These are phyloP conservation scores for Dittrichia graveolens DNA, from an alignment of 129 eudicot genomes.

Conservation along the genomic window DNA sequence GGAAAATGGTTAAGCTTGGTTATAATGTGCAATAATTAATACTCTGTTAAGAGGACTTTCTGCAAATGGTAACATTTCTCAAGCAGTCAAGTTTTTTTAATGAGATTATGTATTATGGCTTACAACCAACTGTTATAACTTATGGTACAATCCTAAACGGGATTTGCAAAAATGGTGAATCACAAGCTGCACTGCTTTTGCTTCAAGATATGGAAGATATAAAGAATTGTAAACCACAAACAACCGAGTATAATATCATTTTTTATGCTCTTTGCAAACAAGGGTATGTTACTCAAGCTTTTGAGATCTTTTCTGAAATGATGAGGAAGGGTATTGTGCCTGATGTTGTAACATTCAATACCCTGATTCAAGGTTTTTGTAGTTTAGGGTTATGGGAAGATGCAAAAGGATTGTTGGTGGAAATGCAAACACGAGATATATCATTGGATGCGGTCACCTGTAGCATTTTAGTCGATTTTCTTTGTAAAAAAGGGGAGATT, in stretches of 20 bases:
- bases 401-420: background rate
- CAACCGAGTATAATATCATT: conserved; percentile 31
- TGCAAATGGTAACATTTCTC: conserved; percentile 21
- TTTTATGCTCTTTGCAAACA: conserved; percentile 35
- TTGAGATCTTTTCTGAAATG: conserved; percentile 18
- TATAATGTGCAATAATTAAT: conserved; percentile 29
- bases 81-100: conserved; percentile 17
- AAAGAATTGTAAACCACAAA: background rate
- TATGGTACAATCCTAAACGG: conserved; percentile 31
- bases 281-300: conserved; percentile 14
- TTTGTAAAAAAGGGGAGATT: conserved; percentile 32
- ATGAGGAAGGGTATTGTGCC: conserved; percentile 24
- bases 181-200: conserved; percentile 15
- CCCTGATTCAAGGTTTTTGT: conserved; percentile 35
- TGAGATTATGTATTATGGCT: conserved; percentile 22
- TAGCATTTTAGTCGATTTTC: conserved; percentile 29
- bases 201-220: conserved; percentile 17
- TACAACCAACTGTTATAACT: conserved; percentile 25
- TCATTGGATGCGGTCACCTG: conserved; percentile 24
- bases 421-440: conserved; percentile 23
- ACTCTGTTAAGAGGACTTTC: conserved; percentile 36
- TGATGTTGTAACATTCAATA: conserved; percentile 33
- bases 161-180: conserved; percentile 20
- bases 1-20: conserved; percentile 37
- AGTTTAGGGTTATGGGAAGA: conserved; percentile 22